Percentiles rank a stretch among this genome's conserved stretches.
These are phyloP conservation scores for Entomortierella chlamydospora DNA, from an alignment of 192 early-diverging fungal species.

Conservation along the genomic window DNA sequence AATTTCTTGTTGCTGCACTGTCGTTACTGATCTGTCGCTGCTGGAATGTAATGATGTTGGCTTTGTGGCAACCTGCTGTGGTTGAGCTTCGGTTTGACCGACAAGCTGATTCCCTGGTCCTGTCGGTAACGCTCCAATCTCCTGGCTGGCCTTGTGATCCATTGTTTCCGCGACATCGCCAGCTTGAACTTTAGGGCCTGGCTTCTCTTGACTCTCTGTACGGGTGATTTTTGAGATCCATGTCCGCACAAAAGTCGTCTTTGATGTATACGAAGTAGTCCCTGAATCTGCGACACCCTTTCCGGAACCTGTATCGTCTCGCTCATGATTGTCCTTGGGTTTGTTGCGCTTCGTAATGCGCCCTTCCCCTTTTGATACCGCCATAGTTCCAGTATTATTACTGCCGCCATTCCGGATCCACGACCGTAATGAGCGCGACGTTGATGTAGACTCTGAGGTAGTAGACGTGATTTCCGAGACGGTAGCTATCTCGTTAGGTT, in stretches of 20 bases:
- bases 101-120: not conserved
- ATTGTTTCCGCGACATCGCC: not conserved
- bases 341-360: constrained; percentile 18
- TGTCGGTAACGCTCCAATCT: not conserved
- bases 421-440: constrained; percentile 21
- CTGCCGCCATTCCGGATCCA: constrained; percentile 7
- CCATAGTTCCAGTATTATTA: not conserved
- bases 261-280: constrained; percentile 14
- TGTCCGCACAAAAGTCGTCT: constrained; percentile 13
- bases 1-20: constrained; percentile 16
- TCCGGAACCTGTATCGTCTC: constrained; percentile 4
- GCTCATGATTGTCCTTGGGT: not conserved
- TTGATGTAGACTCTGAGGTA: constrained; percentile 4
- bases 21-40: not conserved
- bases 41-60: not conserved
- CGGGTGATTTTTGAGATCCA: constrained; percentile 34
- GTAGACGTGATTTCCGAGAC: not conserved
- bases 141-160: not conserved
- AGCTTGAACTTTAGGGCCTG: not conserved
- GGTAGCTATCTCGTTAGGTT: not conserved
- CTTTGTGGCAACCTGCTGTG: constrained; percentile 2
- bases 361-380: not conserved
- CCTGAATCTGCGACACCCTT: constrained; percentile 1
- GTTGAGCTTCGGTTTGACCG: not conserved
- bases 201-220: not conserved